Base-by-base conservation (phyloP, 805 yeast genomes). In the Pichia occidentalis region DNA sequence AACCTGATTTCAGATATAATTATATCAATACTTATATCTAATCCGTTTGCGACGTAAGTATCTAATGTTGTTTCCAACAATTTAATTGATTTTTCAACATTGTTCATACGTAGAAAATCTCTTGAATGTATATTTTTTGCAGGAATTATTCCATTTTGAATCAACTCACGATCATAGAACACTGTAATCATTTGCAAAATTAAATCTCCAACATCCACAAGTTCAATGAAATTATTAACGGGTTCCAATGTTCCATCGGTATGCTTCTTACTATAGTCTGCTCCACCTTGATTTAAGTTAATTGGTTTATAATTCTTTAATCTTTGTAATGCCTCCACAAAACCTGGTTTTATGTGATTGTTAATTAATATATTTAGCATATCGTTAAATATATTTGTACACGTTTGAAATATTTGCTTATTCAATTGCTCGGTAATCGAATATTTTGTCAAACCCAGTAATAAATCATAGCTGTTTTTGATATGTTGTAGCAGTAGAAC, bases 131-230 rank as follows among this genome's bases (percentile, higher is more conserved):
- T 77, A 4, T 50, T 46, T 20, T 53, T 56, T 13, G 39, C 40
- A 11, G 37, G 36, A 20, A 86, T 75, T 17, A 85, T 68, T 26
- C 71, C 67, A 21, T 57, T 64, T 37, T 65, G 58, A 7, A 77
- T 56, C 47, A 90, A 68, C 55, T 90, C 97, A 55, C 85, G 88
- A 49, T 83, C 82, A 61, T 86, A 90, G 50, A 92, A 92, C 5
- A 86, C 85, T 36, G 84, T 87, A 30, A 88, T 64, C 94, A 90
- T 85, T 56, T 90, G 97, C 51, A 86, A 80, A 17, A 92, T 85
- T 40, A 90, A 65, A 57, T 90, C 98, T 4, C 96, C 97, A 43
- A 85, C 79, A 50, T 88, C 92, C 24, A 92, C 92, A 40, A 92
- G 69, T 54, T 90, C 97, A 13, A 94, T 82, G 50, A 92, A 90